A percentile compares a stretch with the other conserved stretches of the same genome.
Evolutionary conservation across 208 protist species (phyloP).

Genomic region (Acanthamoeba culbertsoni): DNA sequence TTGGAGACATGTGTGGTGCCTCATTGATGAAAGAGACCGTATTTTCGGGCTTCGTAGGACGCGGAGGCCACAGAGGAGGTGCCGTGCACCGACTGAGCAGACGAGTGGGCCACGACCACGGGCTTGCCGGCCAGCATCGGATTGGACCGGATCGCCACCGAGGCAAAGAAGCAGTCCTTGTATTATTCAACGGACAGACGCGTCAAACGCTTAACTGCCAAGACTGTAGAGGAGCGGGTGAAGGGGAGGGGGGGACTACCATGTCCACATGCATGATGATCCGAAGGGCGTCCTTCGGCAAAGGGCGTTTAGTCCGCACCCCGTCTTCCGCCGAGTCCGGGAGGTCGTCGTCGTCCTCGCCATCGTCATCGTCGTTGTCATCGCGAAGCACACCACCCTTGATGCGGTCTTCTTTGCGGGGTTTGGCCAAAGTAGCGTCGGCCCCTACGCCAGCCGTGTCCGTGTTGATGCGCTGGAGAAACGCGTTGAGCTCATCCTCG

Average conservation of each 20-base stretch:
- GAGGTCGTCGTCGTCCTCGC: too few species aligned
- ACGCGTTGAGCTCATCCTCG: slow-evolving; percentile 22
- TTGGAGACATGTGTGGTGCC: not conserved
- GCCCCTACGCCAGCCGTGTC: not conserved
- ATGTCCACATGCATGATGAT: slow-evolving; percentile 75
- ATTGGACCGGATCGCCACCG: slow-evolving; percentile 49
- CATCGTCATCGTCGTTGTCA: too few species aligned
- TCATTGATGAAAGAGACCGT: not conserved
- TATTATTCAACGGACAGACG: not conserved
- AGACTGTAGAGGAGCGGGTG: not conserved
- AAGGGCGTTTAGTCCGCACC: too few species aligned
- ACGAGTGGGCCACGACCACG: slow-evolving; percentile 68
- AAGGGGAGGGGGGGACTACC: not conserved
- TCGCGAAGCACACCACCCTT: not conserved
- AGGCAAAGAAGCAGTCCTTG: slow-evolving; percentile 79
- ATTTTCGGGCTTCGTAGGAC: slow-evolving; percentile 70
- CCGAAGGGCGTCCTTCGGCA: not conserved
- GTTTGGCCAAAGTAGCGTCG: not conserved
- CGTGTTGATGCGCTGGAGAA: not conserved
- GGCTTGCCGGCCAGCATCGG: slow-evolving; percentile 67
- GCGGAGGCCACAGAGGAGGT: slow-evolving; percentile 65
- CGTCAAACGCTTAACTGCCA: too few species aligned
- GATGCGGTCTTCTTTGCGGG: not conserved
- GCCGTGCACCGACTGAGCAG: not conserved
- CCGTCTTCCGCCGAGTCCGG: too few species aligned